Evolutionary conservation across 1,284 basidiomycete genomes (phyloP).

Genomic region (Rhodotorula sp.): DNA sequence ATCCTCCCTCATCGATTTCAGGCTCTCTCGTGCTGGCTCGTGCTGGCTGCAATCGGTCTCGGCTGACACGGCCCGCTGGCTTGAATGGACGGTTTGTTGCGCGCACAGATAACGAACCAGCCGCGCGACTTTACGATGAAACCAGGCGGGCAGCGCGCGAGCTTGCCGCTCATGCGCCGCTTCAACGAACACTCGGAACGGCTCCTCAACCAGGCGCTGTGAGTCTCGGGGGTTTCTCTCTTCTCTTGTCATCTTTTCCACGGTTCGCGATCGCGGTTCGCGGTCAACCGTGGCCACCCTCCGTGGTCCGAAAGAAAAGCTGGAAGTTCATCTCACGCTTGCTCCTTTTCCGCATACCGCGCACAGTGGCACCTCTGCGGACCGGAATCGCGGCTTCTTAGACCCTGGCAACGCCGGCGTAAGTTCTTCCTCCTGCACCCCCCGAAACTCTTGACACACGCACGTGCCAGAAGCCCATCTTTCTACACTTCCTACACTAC

Average conservation of each 20-base stretch:
- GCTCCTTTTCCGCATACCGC: too few relatives aligned
- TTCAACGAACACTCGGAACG: conserved; percentile 97
- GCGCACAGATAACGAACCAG: conserved; percentile 70
- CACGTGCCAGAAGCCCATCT: conserved; percentile 25
- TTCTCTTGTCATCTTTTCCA: background rate
- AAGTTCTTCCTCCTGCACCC: background rate
- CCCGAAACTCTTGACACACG: background rate
- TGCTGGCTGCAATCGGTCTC: too few relatives aligned
- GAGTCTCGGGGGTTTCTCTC: conserved; percentile 13
- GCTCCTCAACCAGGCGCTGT: conserved; percentile 61
- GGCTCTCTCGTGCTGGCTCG: too few relatives aligned
- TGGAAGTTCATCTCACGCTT: too few relatives aligned
- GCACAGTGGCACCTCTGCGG: conserved; percentile 6
- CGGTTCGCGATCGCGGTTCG: too few relatives aligned
- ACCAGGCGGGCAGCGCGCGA: conserved; percentile 79
- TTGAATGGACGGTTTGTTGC: background rate
- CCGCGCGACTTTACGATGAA: conserved; percentile 89
- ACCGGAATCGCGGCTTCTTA: conserved; percentile 17
- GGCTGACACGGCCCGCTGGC: background rate
- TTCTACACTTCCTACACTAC: too few relatives aligned
- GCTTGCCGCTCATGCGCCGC: conserved; percentile 87
- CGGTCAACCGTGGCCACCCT: too few relatives aligned
- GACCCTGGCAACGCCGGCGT: conserved; percentile 40
- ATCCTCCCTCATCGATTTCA: too few relatives aligned
- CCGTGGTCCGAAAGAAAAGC: too few relatives aligned